These are phyloP conservation scores for Tilletia indica DNA, from an alignment of 1,284 basidiomycete genomes.

Conservation along the genomic window DNA sequence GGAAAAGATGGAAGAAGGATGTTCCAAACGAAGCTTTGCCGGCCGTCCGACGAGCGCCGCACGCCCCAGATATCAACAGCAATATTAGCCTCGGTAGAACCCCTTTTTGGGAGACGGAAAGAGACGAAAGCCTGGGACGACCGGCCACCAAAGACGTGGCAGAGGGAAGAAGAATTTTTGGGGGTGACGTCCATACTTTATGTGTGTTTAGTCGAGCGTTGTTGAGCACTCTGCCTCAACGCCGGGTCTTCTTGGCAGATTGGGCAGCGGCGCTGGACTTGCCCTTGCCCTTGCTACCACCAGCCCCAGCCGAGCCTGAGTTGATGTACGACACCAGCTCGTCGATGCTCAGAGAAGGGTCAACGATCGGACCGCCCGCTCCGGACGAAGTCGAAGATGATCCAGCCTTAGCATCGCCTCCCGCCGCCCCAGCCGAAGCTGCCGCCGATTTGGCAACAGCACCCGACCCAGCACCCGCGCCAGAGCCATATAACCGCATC, in stretches of 20 bases:
- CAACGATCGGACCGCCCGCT: neutral
- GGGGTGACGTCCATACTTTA: too few species aligned
- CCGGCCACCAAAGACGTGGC: too few species aligned
- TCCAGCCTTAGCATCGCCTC: neutral
- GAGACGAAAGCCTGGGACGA: too few species aligned
- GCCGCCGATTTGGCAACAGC: neutral
- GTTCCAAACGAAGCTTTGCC: too few species aligned
- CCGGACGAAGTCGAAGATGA: neutral
- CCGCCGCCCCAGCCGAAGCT: neutral
- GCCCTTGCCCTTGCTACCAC: constrained; percentile 12
- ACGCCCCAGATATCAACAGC: too few species aligned
- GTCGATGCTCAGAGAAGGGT: constrained; percentile 12
- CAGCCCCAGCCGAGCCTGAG: neutral
- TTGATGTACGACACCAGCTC: constrained; percentile 16
- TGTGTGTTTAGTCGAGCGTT: too few species aligned
- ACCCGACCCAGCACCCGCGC: neutral
- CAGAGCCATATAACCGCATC: constrained; percentile 14
- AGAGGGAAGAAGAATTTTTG: too few species aligned
- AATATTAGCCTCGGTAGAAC: too few species aligned
- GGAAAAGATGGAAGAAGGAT: too few species aligned
- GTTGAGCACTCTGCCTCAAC: neutral
- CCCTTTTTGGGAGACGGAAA: too few species aligned
- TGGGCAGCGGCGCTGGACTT: neutral
- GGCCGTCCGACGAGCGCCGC: too few species aligned
- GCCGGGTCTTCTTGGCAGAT: neutral